Percentiles rank a stretch among this genome's conserved stretches.
phyloP scores from a whole-genome alignment of 2,329 filamentous ascomycete species.

The Fusarium ramigenum region DNA sequence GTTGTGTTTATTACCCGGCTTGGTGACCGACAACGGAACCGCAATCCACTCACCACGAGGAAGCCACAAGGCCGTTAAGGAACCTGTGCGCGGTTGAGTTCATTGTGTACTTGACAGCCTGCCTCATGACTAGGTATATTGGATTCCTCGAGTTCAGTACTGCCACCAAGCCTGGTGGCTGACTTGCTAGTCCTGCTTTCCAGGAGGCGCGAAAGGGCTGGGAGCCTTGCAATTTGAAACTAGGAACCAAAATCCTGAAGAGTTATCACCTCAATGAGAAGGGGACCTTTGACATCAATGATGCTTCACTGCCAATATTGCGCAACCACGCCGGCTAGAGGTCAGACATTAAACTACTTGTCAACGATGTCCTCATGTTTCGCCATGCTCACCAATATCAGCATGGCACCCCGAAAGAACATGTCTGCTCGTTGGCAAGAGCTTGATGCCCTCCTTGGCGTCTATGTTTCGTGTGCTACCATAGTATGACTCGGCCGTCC shows the following conservation, averaged over 20 bases:
- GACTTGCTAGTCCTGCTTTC: conserved; percentile 19
- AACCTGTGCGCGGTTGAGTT: background rate
- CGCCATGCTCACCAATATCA: background rate
- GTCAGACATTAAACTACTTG: background rate
- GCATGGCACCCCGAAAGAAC: background rate
- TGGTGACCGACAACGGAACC: conserved; percentile 22
- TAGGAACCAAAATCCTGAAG: conserved; percentile 3
- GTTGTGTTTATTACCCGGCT: conserved; percentile 31
- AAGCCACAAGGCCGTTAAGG: conserved; percentile 2
- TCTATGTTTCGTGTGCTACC: background rate
- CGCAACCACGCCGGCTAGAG: background rate
- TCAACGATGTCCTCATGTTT: background rate
- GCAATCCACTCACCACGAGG: conserved; percentile 12
- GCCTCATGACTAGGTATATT: background rate
- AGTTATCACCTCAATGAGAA: background rate
- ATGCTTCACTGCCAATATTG: background rate
- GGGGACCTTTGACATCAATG: background rate
- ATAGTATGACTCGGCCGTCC: background rate
- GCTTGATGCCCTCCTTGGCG: background rate
- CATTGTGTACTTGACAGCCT: background rate
- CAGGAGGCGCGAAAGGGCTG: conserved; percentile 2
- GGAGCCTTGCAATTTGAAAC: background rate
- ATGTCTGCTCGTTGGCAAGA: background rate
- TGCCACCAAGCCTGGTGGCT: conserved; percentile 4
- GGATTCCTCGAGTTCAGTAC: background rate